A percentile compares a stretch with the other conserved stretches of the same genome.
Evolutionary conservation across 371 early-diverging fungal species (phyloP).

Genomic region (Apophysomyces sp.): DNA sequence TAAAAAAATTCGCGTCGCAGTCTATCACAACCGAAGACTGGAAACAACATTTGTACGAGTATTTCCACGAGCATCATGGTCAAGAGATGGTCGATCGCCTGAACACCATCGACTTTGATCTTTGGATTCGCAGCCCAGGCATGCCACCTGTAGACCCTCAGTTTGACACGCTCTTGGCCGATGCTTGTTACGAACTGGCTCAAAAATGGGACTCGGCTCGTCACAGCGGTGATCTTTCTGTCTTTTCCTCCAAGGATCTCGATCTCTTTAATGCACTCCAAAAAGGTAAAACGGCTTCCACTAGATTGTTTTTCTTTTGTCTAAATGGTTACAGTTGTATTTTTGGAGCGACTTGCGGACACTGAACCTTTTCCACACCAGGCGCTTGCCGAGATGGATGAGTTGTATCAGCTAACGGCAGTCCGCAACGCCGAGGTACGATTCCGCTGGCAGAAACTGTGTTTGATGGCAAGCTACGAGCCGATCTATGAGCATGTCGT

Average conservation of each 20-base stretch:
- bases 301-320: neutral
- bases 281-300: conserved; percentile 46
- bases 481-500: conserved; percentile 69
- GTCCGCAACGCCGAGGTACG: conserved; percentile 81
- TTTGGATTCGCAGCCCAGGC: conserved; percentile 80
- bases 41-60: conserved; percentile 75
- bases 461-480: conserved; percentile 75
- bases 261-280: conserved; percentile 66
- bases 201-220: conserved; percentile 66
- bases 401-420: conserved; percentile 62
- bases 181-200: conserved; percentile 77
- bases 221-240: conserved; percentile 33
- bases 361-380: conserved; percentile 54
- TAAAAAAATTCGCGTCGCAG: conserved; percentile 77
- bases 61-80: conserved; percentile 58
- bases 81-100: conserved; percentile 63
- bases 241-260: conserved; percentile 59
- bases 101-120: conserved; percentile 79
- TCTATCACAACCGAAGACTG: conserved; percentile 86
- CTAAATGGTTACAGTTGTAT: conserved; percentile 52
- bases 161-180: conserved; percentile 80
- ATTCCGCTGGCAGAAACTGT: conserved; percentile 82
- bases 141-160: conserved; percentile 86
- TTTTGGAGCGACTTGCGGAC: conserved; percentile 76
- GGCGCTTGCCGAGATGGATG: conserved; percentile 66